These are phyloP conservation scores for Avena insularis DNA, from an alignment of 176 grass and related monocot species.

Conservation along the genomic window DNA sequence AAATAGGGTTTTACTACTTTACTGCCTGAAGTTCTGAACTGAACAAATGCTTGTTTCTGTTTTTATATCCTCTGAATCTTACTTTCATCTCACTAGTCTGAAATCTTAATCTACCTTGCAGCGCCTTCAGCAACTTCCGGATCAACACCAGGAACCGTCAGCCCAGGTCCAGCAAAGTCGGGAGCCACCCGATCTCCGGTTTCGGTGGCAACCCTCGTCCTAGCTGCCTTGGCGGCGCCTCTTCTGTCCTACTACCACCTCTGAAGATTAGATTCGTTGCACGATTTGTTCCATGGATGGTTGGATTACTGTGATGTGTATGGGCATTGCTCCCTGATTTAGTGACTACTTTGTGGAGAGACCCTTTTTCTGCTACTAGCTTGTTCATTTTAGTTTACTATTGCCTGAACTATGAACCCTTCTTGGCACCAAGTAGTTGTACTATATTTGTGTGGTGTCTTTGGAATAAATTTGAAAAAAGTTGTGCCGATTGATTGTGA, in stretches of 20 bases:
- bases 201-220: background rate
- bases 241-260: constrained; percentile 47
- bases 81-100: background rate
- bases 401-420: constrained; percentile 5
- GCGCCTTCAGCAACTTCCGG: constrained; percentile 41
- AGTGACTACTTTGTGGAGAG: constrained; percentile 27
- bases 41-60: background rate
- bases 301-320: constrained; percentile 14
- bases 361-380: background rate
- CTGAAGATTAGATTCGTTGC: background rate
- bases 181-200: constrained; percentile 11
- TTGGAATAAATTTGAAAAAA: background rate
- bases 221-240: background rate
- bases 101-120: constrained; percentile 29
- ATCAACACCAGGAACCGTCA: constrained; percentile 15
- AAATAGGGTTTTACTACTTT: background rate
- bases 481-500: too few species aligned
- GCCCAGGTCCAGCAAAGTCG: constrained; percentile 24
- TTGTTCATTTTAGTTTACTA: constrained; percentile 4
- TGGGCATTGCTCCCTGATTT: constrained; percentile 21
- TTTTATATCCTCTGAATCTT: background rate
- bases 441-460: constrained; percentile 8
- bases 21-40: background rate
- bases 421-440: constrained; percentile 14
- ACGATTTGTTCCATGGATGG: background rate